phyloP scores from a whole-genome alignment of 2,329 filamentous ascomycete genomes.

The Fusarium drepaniforme region DNA sequence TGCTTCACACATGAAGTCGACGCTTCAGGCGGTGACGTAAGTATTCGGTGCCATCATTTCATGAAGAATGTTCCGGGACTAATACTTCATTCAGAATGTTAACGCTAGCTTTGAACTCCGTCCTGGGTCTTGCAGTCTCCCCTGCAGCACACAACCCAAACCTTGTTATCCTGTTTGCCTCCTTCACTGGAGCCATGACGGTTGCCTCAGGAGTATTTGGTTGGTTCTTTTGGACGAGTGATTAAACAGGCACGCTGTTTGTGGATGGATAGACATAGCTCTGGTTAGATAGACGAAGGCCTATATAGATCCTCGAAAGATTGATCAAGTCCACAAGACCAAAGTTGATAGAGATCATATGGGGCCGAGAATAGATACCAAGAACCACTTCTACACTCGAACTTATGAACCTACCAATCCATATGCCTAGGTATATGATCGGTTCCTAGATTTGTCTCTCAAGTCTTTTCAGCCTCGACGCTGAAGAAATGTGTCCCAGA shows the following conservation, averaged over 20 bases:
- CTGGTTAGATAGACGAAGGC: background rate
- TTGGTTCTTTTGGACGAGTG: background rate
- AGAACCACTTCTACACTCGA: background rate
- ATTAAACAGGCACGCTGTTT: background rate
- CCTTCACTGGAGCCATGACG: background rate
- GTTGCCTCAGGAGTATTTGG: background rate
- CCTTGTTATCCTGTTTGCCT: background rate
- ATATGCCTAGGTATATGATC: background rate
- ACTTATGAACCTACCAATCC: too few species aligned
- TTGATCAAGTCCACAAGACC: too few species aligned
- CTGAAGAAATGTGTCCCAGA: too few species aligned
- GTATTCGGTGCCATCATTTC: background rate
- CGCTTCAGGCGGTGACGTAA: background rate
- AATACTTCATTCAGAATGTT: background rate
- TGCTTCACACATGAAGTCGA: slow-evolving; percentile 3
- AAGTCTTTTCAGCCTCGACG: too few species aligned
- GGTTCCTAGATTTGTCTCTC: too few species aligned
- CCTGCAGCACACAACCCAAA: slow-evolving; percentile 1
- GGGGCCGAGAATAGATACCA: background rate
- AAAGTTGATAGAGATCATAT: background rate
- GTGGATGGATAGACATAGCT: background rate
- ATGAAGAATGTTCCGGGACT: background rate
- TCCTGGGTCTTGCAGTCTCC: background rate
- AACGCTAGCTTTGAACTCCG: background rate
- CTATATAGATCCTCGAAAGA: too few species aligned